Evolutionary conservation across 106 monocot genomes (phyloP), one percentile per base, ranked within the genome.

Genomic region (Dioscorea zingiberensis): DNA sequence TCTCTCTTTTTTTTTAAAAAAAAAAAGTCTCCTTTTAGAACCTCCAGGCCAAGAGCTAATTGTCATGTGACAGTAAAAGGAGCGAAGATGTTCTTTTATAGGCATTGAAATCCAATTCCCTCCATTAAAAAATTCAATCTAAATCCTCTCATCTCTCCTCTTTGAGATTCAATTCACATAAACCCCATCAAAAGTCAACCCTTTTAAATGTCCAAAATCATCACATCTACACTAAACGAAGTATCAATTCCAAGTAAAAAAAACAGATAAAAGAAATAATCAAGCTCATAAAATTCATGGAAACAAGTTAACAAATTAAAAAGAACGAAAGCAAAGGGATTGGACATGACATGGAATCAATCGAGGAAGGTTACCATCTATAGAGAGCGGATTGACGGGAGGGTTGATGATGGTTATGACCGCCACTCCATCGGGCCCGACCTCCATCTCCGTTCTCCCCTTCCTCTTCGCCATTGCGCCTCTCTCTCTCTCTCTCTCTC

Each of bases 381-480:
- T 15, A 14, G 60, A 27, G 30, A 29, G 30, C 15, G 32, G 13
- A 17, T 60, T 32, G 60, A 27, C 60, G 13, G 27, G 30, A 13
- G 60, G n/a, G 29, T 32, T 32, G 18, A 29, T 22, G 60, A 27
- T 32, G 60, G 27, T 32, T 26, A 32, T 19, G 5, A 29, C 28
- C 15, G 30, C 60, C 16, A 60, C 60, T 3, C 32, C 60, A 60
- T 32, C 60, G 29, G 60, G 28, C 17, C 27, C 29, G 17, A 27
- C 60, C 27, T 60, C 60, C 60, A 56, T 60, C 60, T 60, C 60
- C 29, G 60, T 27, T 27, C 28, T 29, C 29, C 30, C 60, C 60
- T 60, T 29, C 29, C 30, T 27, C 60, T 60, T 32, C 60, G 28
- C 30, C 60, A 60, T 60, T 12, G 23, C 14, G 5, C 24, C 58